phyloP scores from a whole-genome alignment of 192 early-diverging fungal genomes.

The Kickxella alabastrina region DNA sequence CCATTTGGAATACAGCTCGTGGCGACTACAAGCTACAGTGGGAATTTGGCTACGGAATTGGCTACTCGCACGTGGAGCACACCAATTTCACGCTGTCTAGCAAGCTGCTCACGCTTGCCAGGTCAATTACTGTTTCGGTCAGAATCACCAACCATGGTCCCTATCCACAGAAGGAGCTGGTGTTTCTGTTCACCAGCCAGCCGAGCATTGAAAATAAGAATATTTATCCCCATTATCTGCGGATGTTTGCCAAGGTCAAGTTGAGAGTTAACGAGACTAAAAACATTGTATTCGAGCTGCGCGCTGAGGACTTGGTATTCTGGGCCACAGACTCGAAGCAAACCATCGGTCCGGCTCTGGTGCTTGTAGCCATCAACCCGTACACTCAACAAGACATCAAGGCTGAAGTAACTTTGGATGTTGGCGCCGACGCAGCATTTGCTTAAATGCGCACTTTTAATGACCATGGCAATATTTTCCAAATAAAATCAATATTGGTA shows the following conservation, averaged over 20 bases:
- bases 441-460: no score
- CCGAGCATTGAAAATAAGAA: slow-evolving; percentile 50
- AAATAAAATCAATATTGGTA: no score
- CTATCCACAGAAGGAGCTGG: slow-evolving; percentile 51
- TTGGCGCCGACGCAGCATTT: no score
- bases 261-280: slow-evolving; percentile 45
- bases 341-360: slow-evolving; percentile 18
- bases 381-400: background rate
- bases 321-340: slow-evolving; percentile 24
- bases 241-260: slow-evolving; percentile 52
- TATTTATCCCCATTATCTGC: slow-evolving; percentile 52
- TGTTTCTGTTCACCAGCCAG: slow-evolving; percentile 58
- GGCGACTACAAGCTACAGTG: slow-evolving; percentile 48
- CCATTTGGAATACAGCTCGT: slow-evolving; percentile 43
- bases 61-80: slow-evolving; percentile 53
- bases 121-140: slow-evolving; percentile 27
- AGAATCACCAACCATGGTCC: slow-evolving; percentile 49
- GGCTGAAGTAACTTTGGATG: no score
- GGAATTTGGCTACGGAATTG: slow-evolving; percentile 55
- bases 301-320: slow-evolving; percentile 35
- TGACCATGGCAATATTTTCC: no score
- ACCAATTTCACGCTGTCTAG: slow-evolving; percentile 30
- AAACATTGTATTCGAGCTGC: slow-evolving; percentile 41
- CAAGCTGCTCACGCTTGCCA: background rate
- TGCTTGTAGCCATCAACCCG: background rate